Base-by-base conservation (phyloP, 495 filamentous ascomycete genomes). In the Penicillium bialowiezense region DNA sequence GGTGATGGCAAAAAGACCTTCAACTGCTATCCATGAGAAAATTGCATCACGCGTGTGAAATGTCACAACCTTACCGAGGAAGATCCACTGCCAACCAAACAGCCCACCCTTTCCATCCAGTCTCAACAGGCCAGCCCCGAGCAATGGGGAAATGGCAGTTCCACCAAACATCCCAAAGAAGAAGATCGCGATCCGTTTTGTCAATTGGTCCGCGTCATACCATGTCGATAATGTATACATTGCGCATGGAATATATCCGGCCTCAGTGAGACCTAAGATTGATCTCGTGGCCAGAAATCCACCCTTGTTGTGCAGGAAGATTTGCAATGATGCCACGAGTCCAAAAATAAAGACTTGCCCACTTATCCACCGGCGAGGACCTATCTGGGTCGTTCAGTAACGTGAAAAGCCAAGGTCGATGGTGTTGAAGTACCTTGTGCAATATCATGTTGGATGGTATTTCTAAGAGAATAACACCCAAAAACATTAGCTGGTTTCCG, bases 1-100 rank as follows among this genome's bases (percentile, higher is more conserved):
- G 2, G 33, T 23, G 5, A 54, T 26, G 9, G 29, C 6, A 32
- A 32, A 32, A 3, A 36, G 3, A 32, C 29, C 29, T 12, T 32
- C 29, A 3, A 32, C 29, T 32, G 12, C 5, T 13, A 32, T 32
- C 29, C 12, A 13, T 32, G 7, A 32, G 12, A 32, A 32, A 32
- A 32, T 4, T 3, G 7, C 3, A 13, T 3, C 5, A 10, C 3
- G 7, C 3, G 29, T 3, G 29, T 32, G 29, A 32, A 32, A 10
- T 3, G 3, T 8, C 3, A 7, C 7, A 32, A 12, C 3, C 52
- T 38, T 29, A 66, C 63, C 58, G 5, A 79, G 44, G 56, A 83
- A 82, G 5, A 85, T 67, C 79, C 79, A 85, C 42, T 78, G 71
- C 81, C 81, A 84, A 0, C 80, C 80, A 1, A 61, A 48, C 0